A percentile compares a stretch with the other conserved stretches of the same genome.
Conservation (phyloP, 169 alveolate genomes). For the Eimeria sp. region DNA sequence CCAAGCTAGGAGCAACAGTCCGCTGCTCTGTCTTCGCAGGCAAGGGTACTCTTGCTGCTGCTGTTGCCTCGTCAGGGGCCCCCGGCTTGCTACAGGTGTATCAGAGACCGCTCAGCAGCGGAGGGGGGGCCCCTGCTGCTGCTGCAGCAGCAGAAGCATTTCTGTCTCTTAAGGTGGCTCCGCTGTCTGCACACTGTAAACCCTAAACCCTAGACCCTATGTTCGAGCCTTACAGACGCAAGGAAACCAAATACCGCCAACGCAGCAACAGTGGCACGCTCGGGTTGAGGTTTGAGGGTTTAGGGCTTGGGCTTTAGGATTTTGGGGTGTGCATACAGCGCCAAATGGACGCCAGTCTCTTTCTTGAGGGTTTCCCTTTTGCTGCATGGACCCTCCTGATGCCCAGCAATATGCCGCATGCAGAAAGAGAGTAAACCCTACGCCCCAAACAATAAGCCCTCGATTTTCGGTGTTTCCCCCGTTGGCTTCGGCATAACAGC, state of each 20-base stretch:
- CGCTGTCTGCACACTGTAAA: not conserved
- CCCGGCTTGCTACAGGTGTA: not conserved
- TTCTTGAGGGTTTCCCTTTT: not conserved
- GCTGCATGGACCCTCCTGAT: not conserved
- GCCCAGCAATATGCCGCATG: constrained; percentile 10
- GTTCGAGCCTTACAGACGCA: not conserved
- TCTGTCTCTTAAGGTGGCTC: constrained; percentile 30
- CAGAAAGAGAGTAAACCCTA: constrained; percentile 21
- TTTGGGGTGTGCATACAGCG: constrained; percentile 21
- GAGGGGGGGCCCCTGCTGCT: constrained; percentile 3
- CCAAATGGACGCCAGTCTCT: constrained; percentile 6
- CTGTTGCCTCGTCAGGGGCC: constrained; percentile 17
- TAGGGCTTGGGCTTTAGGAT: constrained; percentile 5
- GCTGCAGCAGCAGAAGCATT: constrained; percentile 5
- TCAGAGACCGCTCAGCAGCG: constrained; percentile 8
- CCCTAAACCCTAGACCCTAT: not conserved
- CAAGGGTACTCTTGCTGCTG: constrained; percentile 40
- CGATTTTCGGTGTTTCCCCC: too few species aligned
- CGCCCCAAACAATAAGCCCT: not conserved
- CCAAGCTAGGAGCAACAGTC: not conserved
- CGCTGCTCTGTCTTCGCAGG: constrained; percentile 24
- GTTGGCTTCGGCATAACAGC: not conserved
- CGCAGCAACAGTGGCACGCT: not conserved
- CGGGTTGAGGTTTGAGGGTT: constrained; percentile 22
- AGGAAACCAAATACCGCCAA: not conserved